These are phyloP conservation scores for Microdochium bolleyi DNA, from an alignment of 2,329 filamentous ascomycete genomes.

Conservation along the genomic window DNA sequence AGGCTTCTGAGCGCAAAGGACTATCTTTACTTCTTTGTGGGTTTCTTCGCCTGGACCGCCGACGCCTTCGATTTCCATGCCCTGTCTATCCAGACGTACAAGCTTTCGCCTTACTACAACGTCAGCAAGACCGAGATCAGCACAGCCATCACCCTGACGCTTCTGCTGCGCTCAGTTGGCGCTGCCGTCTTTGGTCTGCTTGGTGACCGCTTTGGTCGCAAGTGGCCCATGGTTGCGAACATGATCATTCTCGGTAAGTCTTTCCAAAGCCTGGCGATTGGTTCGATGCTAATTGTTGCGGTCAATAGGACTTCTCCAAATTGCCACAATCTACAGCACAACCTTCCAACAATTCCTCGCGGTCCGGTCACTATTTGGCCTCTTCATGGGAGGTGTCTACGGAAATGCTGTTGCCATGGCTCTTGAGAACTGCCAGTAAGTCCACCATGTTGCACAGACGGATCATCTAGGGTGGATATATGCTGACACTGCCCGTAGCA, in stretches of 20 bases:
- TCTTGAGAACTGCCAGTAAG: conserved; percentile 62
- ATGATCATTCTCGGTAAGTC: conserved; percentile 58
- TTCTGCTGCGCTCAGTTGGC: conserved; percentile 67
- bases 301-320: conserved; percentile 46
- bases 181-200: conserved; percentile 70
- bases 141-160: conserved; percentile 67
- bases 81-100: conserved; percentile 68
- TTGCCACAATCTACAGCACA: conserved; percentile 68
- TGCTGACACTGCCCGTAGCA: conserved; percentile 20
- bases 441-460: conserved; percentile 5
- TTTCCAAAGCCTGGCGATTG: conserved; percentile 38
- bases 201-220: conserved; percentile 72
- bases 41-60: conserved; percentile 68
- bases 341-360: conserved; percentile 71
- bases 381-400: conserved; percentile 78
- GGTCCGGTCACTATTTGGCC: conserved; percentile 63
- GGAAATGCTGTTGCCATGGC: conserved; percentile 74
- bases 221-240: conserved; percentile 78
- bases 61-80: conserved; percentile 83
- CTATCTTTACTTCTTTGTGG: conserved; percentile 72
- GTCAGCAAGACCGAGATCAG: conserved; percentile 56
- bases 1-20: conserved; percentile 54
- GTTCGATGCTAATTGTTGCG: conserved; percentile 3
- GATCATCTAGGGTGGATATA: background rate
- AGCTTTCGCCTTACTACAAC: conserved; percentile 53